These are phyloP conservation scores for Penicillium sp. DNA, from an alignment of 2,329 filamentous ascomycete genomes.

Conservation along the genomic window DNA sequence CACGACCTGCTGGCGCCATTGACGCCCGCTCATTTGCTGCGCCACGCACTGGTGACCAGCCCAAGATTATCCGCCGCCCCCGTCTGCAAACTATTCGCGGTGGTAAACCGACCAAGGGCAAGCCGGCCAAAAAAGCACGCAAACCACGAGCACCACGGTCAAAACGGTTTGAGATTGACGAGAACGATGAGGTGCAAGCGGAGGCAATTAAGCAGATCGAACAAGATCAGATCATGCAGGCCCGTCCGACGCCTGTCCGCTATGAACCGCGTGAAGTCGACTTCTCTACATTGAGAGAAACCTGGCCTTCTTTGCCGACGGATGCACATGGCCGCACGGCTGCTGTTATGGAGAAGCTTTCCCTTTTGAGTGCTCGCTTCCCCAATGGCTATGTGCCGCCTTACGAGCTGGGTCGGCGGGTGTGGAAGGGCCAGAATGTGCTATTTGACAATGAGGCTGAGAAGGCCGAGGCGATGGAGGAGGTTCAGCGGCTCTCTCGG, in stretches of 20 bases:
- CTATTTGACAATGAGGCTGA: constrained; percentile 36
- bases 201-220: constrained; percentile 28
- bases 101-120: constrained; percentile 15
- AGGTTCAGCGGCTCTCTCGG: constrained; percentile 33
- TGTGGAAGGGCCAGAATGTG: constrained; percentile 36
- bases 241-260: constrained; percentile 28
- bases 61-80: constrained; percentile 30
- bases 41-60: constrained; percentile 23
- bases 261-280: constrained; percentile 34
- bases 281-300: constrained; percentile 30
- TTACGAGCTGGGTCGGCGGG: constrained; percentile 33
- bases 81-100: constrained; percentile 21
- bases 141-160: constrained; percentile 6
- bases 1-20: constrained; percentile 24
- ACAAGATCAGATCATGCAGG: constrained; percentile 27
- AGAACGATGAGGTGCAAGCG: constrained; percentile 19
- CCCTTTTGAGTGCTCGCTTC: constrained; percentile 31
- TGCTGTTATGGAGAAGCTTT: constrained; percentile 33
- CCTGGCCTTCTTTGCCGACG: constrained; percentile 38
- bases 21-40: constrained; percentile 37
- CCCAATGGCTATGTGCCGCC: constrained; percentile 34
- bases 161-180: constrained; percentile 20
- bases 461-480: constrained; percentile 31
- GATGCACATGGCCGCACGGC: constrained; percentile 24
- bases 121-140: constrained; percentile 13